A percentile compares a stretch with the other conserved stretches of the same genome.
These are phyloP conservation scores for Orbilia quercus DNA, from an alignment of 2,329 filamentous ascomycete species.

Conservation along the genomic window DNA sequence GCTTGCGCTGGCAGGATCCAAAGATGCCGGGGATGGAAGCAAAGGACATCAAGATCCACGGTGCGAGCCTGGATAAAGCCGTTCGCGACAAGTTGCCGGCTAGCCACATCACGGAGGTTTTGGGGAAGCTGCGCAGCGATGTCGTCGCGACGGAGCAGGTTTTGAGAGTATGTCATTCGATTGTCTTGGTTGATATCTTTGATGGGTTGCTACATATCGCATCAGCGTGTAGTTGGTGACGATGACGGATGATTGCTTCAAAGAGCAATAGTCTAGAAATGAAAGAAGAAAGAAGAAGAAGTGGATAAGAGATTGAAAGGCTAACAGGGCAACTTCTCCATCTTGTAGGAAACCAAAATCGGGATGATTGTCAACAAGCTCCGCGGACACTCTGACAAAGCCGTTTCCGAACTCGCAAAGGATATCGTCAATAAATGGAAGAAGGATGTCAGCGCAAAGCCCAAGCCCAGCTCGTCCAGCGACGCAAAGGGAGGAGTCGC, in stretches of 20 bases:
- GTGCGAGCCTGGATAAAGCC: slow-evolving; percentile 83
- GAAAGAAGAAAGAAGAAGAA: slow-evolving; percentile 2
- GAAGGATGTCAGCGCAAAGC: slow-evolving; percentile 74
- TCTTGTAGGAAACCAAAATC: slow-evolving; percentile 79
- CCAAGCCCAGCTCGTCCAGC: slow-evolving; percentile 61
- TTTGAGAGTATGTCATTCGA: slow-evolving; percentile 72
- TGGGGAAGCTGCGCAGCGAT: slow-evolving; percentile 82
- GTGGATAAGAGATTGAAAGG: slow-evolving; percentile 5
- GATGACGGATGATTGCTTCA: background rate
- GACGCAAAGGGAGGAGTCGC: slow-evolving; percentile 67
- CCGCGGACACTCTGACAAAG: slow-evolving; percentile 79
- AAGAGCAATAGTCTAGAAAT: background rate
- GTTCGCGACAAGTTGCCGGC: slow-evolving; percentile 78
- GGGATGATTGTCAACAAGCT: slow-evolving; percentile 89
- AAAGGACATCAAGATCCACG: slow-evolving; percentile 80
- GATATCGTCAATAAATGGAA: slow-evolving; percentile 92
- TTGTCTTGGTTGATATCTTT: background rate
- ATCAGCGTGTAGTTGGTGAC: background rate
- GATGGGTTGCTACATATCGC: slow-evolving; percentile 5
- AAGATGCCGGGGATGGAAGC: slow-evolving; percentile 73
- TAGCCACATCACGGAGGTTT: slow-evolving; percentile 76
- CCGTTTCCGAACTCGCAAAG: slow-evolving; percentile 79
- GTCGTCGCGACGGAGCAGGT: slow-evolving; percentile 88
- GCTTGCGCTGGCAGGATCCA: slow-evolving; percentile 8
- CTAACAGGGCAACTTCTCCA: slow-evolving; percentile 1